These are phyloP conservation scores for Parietichytrium sp. DNA, from an alignment of 108 stramenopile species.

Conservation along the genomic window DNA sequence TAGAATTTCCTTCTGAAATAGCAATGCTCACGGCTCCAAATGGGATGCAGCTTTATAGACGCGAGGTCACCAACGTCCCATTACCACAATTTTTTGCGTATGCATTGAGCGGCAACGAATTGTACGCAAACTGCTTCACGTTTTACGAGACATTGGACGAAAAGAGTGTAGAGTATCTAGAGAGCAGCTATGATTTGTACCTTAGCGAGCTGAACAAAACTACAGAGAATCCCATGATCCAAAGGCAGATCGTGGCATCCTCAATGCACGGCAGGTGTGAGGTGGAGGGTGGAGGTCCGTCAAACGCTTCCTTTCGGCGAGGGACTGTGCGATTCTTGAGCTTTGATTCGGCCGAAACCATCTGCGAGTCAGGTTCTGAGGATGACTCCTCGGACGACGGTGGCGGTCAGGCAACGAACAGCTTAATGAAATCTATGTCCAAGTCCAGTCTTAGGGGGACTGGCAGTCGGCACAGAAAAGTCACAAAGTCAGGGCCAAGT, in stretches of 20 bases:
- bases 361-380: no score
- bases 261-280: neutral
- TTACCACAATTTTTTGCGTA: conserved; percentile 10
- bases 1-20: neutral
- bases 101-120: neutral
- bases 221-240: neutral
- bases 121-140: conserved; percentile 12
- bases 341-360: neutral
- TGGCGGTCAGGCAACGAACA: no score
- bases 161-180: neutral
- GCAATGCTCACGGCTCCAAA: conserved; percentile 1
- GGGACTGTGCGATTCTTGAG: neutral
- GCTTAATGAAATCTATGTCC: neutral
- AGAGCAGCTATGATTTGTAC: conserved; percentile 22
- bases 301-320: no score
- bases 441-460: neutral
- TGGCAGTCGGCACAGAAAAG: neutral
- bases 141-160: conserved; percentile 7
- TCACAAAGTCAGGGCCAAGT: neutral
- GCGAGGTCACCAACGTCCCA: conserved; percentile 25
- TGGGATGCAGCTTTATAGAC: neutral
- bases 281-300: neutral
- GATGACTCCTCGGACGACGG: no score
- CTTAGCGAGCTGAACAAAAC: neutral
- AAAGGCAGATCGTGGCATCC: neutral